Evolutionary conservation across 1,284 basidiomycete genomes (phyloP).

Genomic region (Sporisorium graminicola): DNA sequence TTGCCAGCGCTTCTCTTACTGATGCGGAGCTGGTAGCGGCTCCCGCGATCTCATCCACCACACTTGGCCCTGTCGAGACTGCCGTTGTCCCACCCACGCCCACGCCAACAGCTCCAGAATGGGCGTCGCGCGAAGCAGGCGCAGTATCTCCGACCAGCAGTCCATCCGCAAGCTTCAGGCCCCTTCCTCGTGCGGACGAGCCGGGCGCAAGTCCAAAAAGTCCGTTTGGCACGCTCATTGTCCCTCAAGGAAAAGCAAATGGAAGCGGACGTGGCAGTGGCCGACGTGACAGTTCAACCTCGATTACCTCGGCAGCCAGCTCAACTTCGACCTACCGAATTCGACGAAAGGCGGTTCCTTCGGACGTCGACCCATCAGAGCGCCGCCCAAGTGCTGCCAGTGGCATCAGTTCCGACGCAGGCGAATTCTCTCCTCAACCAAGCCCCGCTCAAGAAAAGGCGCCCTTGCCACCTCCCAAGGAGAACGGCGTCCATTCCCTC

Average conservation of each 20-base stretch:
- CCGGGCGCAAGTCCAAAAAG: conserved; percentile 10
- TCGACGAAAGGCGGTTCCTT: conserved; percentile 45
- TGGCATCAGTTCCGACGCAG: conserved; percentile 2
- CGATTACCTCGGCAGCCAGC: conserved; percentile 32
- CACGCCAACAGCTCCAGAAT: conserved; percentile 18
- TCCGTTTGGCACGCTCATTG: conserved; percentile 25
- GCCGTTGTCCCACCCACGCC: conserved; percentile 30
- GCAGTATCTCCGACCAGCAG: conserved; percentile 25
- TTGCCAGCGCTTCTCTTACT: background rate
- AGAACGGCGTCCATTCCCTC: conserved; percentile 8
- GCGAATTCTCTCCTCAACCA: conserved; percentile 10
- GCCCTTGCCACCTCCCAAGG: conserved; percentile 18
- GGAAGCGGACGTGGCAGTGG: background rate
- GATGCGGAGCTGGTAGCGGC: conserved; percentile 12
- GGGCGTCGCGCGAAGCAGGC: background rate
- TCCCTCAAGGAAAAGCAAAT: conserved; percentile 16
- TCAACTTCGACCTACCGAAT: conserved; percentile 51
- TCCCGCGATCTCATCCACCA: conserved; percentile 19
- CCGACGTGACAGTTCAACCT: conserved; percentile 33
- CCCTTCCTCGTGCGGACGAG: conserved; percentile 3
- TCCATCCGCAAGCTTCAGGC: conserved; percentile 13
- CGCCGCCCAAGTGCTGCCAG: conserved; percentile 18
- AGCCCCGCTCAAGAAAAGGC: conserved; percentile 10
- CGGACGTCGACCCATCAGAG: conserved; percentile 26
- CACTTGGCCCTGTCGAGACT: conserved; percentile 5